These are phyloP conservation scores for Quercus berberidifolia DNA, from an alignment of 306 rosid species.

Conservation along the genomic window DNA sequence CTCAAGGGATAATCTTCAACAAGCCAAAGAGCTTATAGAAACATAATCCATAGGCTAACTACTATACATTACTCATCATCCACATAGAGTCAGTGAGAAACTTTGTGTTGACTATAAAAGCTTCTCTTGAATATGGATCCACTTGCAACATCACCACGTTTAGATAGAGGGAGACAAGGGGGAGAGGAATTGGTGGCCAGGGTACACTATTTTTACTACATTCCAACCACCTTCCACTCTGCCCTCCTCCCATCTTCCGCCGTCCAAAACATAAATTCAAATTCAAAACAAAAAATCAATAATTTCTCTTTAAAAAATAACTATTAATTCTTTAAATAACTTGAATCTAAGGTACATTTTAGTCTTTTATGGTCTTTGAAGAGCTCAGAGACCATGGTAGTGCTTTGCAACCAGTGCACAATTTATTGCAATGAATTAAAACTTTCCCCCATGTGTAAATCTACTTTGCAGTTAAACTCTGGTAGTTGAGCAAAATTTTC, in stretches of 20 bases:
- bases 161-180: no score
- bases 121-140: background rate
- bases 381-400: background rate
- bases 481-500: background rate
- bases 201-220: no score
- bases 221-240: no score
- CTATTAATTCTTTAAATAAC: background rate
- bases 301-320: background rate
- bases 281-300: background rate
- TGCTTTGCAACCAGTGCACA: background rate
- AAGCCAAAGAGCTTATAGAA: background rate
- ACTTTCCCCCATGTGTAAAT: background rate
- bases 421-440: background rate
- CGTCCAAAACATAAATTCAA: background rate
- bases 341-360: background rate
- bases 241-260: no score
- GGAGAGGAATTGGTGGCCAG: no score
- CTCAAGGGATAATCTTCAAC: background rate
- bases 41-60: background rate
- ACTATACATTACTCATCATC: background rate
- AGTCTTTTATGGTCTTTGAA: background rate
- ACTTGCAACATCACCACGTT: background rate
- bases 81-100: background rate
- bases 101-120: background rate
- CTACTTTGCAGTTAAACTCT: background rate